Evolutionary conservation across 345 rosid species (phyloP).

Genomic region (Erysimum cheiranthoides): DNA sequence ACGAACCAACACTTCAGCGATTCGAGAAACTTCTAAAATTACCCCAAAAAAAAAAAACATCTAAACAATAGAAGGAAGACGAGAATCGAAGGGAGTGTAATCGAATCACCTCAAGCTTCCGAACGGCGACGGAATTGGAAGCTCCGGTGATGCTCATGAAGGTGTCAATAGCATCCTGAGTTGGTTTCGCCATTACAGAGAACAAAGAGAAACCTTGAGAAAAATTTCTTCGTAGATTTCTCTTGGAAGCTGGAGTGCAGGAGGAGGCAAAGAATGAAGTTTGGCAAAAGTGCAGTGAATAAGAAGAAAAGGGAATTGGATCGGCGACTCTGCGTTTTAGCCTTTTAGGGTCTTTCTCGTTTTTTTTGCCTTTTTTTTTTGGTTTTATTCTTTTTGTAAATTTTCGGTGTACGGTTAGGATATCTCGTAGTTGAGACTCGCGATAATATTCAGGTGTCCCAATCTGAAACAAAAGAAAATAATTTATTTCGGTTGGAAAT

Average conservation of each 20-base stretch:
- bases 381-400: neutral
- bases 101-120: conserved; percentile 1
- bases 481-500: too few species aligned
- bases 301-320: neutral
- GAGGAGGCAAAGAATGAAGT: neutral
- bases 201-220: neutral
- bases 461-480: too few species aligned
- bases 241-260: neutral
- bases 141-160: conserved; percentile 10
- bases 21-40: neutral
- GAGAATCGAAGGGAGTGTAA: neutral
- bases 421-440: neutral
- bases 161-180: conserved; percentile 15
- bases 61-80: neutral
- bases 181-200: conserved; percentile 4
- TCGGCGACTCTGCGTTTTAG: neutral
- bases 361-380: neutral
- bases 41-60: neutral
- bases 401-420: neutral
- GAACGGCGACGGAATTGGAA: conserved; percentile 23
- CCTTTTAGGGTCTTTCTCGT: neutral
- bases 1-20: neutral
- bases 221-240: neutral
- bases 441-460: too few species aligned
- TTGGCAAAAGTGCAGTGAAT: neutral